A percentile compares a stretch with the other conserved stretches of the same genome.
These are phyloP conservation scores for Cyberlindnera petersonii DNA, from an alignment of 805 yeast species.

Conservation along the genomic window DNA sequence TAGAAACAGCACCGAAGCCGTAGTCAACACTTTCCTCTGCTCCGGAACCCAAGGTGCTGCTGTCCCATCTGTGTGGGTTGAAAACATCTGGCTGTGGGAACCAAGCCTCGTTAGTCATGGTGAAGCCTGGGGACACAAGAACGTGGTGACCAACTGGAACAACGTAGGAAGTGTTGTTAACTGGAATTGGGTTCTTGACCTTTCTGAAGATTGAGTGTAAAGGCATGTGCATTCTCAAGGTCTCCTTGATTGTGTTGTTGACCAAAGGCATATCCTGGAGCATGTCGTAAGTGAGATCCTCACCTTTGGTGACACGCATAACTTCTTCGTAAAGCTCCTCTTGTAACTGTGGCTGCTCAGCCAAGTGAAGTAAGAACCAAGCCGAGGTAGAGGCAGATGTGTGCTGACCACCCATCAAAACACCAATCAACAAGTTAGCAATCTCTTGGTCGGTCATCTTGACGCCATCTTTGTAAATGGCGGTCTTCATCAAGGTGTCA, in stretches of 20 bases:
- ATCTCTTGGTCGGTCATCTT: constrained; percentile 94
- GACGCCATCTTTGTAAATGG: constrained; percentile 90
- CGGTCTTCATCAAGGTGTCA: constrained; percentile 77
- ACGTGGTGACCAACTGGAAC: constrained; percentile 90
- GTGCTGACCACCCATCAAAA: constrained; percentile 99
- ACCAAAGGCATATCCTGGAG: constrained; percentile 77
- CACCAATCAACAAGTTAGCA: constrained; percentile 89
- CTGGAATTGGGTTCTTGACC: constrained; percentile 71
- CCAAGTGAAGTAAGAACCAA: constrained; percentile 90
- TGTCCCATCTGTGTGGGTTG: constrained; percentile 88
- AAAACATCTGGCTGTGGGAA: constrained; percentile 73
- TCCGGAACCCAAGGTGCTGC: constrained; percentile 20
- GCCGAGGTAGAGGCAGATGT: constrained; percentile 95
- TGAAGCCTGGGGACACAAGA: constrained; percentile 89
- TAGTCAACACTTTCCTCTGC: constrained; percentile 70
- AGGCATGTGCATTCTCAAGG: constrained; percentile 94
- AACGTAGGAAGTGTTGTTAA: constrained; percentile 73
- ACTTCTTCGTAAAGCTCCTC: constrained; percentile 78
- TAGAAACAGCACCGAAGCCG: constrained; percentile 94
- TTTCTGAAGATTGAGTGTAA: constrained; percentile 93
- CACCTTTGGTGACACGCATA: constrained; percentile 52
- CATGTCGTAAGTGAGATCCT: constrained; percentile 74
- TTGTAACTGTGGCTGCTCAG: constrained; percentile 81
- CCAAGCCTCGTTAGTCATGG: constrained; percentile 69
- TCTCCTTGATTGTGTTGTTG: constrained; percentile 84